Base-by-base conservation (phyloP, 768 basidiomycete species). In the Mycena venus region DNA sequence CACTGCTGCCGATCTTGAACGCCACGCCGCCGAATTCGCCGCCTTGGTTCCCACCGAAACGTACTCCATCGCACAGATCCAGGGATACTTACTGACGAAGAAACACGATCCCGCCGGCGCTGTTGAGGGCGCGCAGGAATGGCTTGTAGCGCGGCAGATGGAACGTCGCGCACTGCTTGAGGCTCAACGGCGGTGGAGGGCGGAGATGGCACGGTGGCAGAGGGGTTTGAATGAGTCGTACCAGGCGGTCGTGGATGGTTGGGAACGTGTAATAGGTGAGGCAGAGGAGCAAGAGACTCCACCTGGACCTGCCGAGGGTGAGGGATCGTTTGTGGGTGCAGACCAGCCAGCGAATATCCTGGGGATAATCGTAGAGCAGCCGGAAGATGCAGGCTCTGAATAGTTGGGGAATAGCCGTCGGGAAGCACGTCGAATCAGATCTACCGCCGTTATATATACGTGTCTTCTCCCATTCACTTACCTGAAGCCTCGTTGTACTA, bases 11-110 rank as follows among this genome's bases (percentile, higher is more conserved):
- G 59, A 67, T 0, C 4, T 71, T 1, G 59, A 31, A 4, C n/a
- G 14, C 23, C 27, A 27, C 38, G 70, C 74, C 1, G 23, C 51
- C 2, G 58, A 64, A 8, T 75, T 75, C 58, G 63, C 72, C 2
- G 65, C 49, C 2, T 49, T 49, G 9, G 47, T 86, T 11, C 84
- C 85, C 0, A 73, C 78, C 29, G 60, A 78, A 34, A 75, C 63
- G 44, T 81, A 84, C 73, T 81, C 81, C 59, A 79, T 83, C 6
- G 84, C 86, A 7, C 82, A 84, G 40, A 78, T 87, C 0, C 85
- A 86, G 62, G 85, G 83, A 0, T 86, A 82, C 72, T 74, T 86
- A 51, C 75, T 87, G 17, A 58, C 12, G 53, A 53, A 56, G 23
- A 76, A 76, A 32, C 59, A 31, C 0, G 53, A 76, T 32, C 71